These are phyloP conservation scores for Phylloporus arenicola DNA, from an alignment of 768 basidiomycete genomes.

Conservation along the genomic window DNA sequence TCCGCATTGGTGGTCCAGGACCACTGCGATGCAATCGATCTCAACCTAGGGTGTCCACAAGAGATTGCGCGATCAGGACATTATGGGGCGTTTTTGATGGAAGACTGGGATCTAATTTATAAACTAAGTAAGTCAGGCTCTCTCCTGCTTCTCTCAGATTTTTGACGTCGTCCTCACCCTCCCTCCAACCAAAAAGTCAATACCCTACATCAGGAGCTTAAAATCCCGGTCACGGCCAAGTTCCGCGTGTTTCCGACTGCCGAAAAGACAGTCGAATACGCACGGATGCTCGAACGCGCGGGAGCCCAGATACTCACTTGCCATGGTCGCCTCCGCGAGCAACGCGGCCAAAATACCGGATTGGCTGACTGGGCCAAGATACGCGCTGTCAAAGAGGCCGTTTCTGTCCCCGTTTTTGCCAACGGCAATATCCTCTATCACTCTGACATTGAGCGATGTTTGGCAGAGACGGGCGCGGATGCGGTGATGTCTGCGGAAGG, in stretches of 20 bases:
- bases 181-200: conserved; percentile 51
- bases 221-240: conserved; percentile 93
- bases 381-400: conserved; percentile 82
- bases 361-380: conserved; percentile 89
- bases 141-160: background rate
- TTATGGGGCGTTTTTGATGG: conserved; percentile 90
- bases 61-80: conserved; percentile 85
- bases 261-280: conserved; percentile 89
- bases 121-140: conserved; percentile 53
- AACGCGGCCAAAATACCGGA: conserved; percentile 82
- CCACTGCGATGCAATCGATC: conserved; percentile 88
- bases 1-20: conserved; percentile 74
- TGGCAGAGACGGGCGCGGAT: conserved; percentile 81
- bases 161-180: background rate
- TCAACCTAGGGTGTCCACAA: conserved; percentile 94
- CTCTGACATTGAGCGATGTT: conserved; percentile 74
- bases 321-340: conserved; percentile 88
- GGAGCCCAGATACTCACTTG: conserved; percentile 94
- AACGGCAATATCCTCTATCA: conserved; percentile 93
- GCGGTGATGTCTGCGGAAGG: conserved; percentile 96
- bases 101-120: conserved; percentile 90
- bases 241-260: conserved; percentile 85
- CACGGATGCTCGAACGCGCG: conserved; percentile 90
- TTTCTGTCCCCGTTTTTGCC: conserved; percentile 90
- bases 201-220: conserved; percentile 75